Evolutionary conservation across 129 eudicot genomes (phyloP).

Genomic region (Artemisia argyi): DNA sequence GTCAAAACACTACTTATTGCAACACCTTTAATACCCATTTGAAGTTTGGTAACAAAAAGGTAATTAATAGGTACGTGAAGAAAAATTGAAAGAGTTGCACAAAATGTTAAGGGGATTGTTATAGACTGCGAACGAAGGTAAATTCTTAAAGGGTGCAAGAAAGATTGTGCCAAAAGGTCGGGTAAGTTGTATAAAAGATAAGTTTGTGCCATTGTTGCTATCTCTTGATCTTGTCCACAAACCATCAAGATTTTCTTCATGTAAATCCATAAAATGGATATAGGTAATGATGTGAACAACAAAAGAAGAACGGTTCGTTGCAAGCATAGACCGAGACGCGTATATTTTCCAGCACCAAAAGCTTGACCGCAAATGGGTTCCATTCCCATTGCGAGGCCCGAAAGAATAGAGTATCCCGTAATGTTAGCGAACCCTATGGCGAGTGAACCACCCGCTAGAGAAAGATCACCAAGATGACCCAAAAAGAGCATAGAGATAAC

Average conservation of each 20-base stretch:
- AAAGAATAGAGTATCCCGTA: constrained; percentile 83
- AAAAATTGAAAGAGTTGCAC: constrained; percentile 57
- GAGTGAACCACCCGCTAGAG: constrained; percentile 76
- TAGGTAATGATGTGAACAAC: constrained; percentile 50
- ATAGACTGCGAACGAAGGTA: constrained; percentile 80
- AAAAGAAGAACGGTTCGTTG: constrained; percentile 58
- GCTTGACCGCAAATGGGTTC: constrained; percentile 93
- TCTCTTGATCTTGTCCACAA: constrained; percentile 66
- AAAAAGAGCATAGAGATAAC: constrained; percentile 87
- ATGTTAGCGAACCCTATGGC: constrained; percentile 89
- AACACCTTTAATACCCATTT: constrained; percentile 65
- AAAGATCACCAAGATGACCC: constrained; percentile 68
- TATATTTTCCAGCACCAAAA: constrained; percentile 64
- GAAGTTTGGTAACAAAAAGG: constrained; percentile 52
- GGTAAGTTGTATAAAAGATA: constrained; percentile 62
- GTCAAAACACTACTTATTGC: constrained; percentile 66
- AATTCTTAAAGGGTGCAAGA: constrained; percentile 73
- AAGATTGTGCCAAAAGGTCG: constrained; percentile 71
- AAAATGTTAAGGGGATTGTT: constrained; percentile 65
- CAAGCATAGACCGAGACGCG: constrained; percentile 53
- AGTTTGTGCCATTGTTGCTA: constrained; percentile 64
- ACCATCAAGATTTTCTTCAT: constrained; percentile 55
- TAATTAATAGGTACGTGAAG: constrained; percentile 75
- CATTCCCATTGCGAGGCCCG: constrained; percentile 90
- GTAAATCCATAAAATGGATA: constrained; percentile 59